Evolutionary conservation across 164 flowering plant genomes (phyloP), one percentile per base, ranked within the genome.

Genomic region (Liriodendron chinense): DNA sequence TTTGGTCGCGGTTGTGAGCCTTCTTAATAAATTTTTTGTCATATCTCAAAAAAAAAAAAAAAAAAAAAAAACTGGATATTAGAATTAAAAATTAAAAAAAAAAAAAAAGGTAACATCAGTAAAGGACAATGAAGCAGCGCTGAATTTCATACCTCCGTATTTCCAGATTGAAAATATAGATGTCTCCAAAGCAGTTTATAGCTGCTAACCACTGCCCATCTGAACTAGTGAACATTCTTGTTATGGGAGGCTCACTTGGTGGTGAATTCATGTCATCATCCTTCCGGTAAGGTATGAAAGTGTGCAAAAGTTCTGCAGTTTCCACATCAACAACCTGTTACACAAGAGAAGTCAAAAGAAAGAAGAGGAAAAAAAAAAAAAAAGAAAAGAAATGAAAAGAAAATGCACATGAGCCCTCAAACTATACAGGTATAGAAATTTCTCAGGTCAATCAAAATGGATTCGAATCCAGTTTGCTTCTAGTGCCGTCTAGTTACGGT

Each of bases 181-280:
- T 71, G 84, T 96, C 99, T 69, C 99, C 99, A 83, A 89, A 90
- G 82, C 96, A 94, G 79, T 91, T 94, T 73, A 92, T 76, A 28
- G 97, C 91, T 77, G 98, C 96, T 78, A 96, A 75, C 99, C 98
- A 96, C 81, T 89, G 93, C 59, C 95, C 98, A 85, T 96, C 92
- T 69, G 81, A 80, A 80, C 99, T 93, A 14, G 89, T 84, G 72
- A 87, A 88, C 89, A 96, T 75, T 79, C 80, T 96, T 66, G 94
- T 92, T 70, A 96, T 89, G 26, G 97, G 99, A 74, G 96, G 98
- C 81, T 96, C 97, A 74, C 76, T 83, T n/a, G 94, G 93, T 25
- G 86, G 85, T 25, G 77, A 61, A 74, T 81, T 76, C n/a, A 85
- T 80, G 76, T 81, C 86, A 63, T 76, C 73, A 72, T 87, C 87